Evolutionary conservation across 1,139 yeast species (phyloP), one percentile per base, ranked within the genome.

Genomic region (Hanseniaspora uvarum): DNA sequence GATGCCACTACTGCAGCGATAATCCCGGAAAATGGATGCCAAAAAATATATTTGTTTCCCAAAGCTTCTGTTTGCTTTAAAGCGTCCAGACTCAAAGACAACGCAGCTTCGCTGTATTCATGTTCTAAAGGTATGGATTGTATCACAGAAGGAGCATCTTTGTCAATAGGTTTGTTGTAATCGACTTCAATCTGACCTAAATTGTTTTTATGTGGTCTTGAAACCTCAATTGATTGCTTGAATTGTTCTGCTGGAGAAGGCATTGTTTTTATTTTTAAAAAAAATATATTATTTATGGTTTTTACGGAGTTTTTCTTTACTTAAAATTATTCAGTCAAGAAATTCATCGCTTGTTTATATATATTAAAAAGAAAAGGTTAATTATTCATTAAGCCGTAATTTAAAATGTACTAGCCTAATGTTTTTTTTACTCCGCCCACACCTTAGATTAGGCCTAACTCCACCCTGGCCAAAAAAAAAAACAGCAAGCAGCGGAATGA

Each of bases 81-180:
- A 62, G 75, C 78, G 65, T 83, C 92, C 53, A 84, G 79, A 36
- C 81, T 79, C 55, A 83, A 68, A 55, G 77, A 79, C 54, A 81
- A 65, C 1, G 83, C 77, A 7, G 84, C 85, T 54, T 78, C 77
- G 1, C 82, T 71, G 47, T 73, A 71, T 36, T 76, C 78, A 1
- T 89, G 88, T 3, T 69, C 70, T 56, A 84, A 69, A 4, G 66
- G 62, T 0, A 76, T 60, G 23, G 72, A 63, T 54, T 65, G 69
- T 44, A 83, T 74, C 1, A 75, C 75, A 10, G 86, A 71, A 19
- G 78, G 74, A 2, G 72, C 72, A 36, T 71, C 69, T 0, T 61
- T 68, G 55, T 79, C 76, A 56, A 83, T 67, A 11, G 87, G 86
- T 58, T 71, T 65, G 58, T 75, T 73, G 58, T 81, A 70, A 55